Evolutionary conservation across 1,284 basidiomycete genomes (phyloP), one percentile per base, ranked within the genome.

Genomic region (Ganoderma resinaceum): DNA sequence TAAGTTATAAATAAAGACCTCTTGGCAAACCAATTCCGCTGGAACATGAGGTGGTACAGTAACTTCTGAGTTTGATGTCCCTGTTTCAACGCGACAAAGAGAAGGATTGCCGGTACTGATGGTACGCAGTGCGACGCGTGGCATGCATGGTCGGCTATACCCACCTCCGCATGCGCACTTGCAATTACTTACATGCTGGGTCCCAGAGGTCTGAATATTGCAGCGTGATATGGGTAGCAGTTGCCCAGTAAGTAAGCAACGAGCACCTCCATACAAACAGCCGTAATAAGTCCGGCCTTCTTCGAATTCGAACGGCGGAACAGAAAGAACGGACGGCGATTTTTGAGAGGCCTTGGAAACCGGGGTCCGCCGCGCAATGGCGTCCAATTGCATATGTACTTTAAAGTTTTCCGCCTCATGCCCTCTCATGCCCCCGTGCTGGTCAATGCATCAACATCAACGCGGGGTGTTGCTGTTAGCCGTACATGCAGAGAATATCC

Each of bases 331-430:
- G 14, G 46, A 49, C 46, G 46, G 46, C 46, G 46, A 49, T 14
- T 49, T 49, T 49, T 12, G 52, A 31, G 52, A 31, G 52, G 9
- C 52, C 52, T 55, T 55, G 29, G 52, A 55, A 55, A 55, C 52
- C 29, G 31, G 29, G 52, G 52, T 18, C 16, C 52, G 16, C 29
- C 52, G 26, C 16, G 26, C 52, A 9, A 33, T 55, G 6, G 14
- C 46, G 23, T 49, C 46, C 42, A 43, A 43, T 43, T 43, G 42
- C 42, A 43, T 43, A 18, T n/a, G n/a, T n/a, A n/a, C 46, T 49
- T 26, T 26, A 49, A 49, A 26, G 46, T 49, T 49, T 49, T 49
- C n/a, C 46, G 14, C 12, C 46, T 26, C 46, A 49, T 49, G 23
- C 18, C 18, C 20, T 11, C 43, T 23, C 43, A 8, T n/a, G n/a